Base-by-base conservation (phyloP, 495 filamentous ascomycete species). In the Choiromyces venosus region DNA sequence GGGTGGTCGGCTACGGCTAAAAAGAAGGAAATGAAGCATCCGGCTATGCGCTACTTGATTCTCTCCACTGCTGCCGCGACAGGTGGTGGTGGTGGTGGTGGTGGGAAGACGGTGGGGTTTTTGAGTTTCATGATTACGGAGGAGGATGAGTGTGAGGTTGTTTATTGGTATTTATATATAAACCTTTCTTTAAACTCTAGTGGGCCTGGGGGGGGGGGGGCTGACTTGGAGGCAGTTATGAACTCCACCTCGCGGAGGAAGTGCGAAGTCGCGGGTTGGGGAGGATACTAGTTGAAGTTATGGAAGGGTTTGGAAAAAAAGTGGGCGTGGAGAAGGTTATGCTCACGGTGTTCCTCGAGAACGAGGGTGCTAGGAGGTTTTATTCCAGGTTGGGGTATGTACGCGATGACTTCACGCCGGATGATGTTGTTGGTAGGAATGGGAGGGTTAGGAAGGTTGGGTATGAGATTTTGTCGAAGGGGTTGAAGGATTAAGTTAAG, bases 41-140 rank as follows among this genome's bases (percentile, higher is more conserved):
- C 83, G 2, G 87, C 87, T 70, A 84, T 88, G 84, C 84, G 85
- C 65, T 88, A 85, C 73, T 70, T 87, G 29, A 79, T 87, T 69
- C 37, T 88, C 56, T 82, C 83, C 66, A 25, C 29, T 61, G 3
- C 61, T 67, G 25, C 61, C 38, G 37, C 40, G 64, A 21, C 74
- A 61, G 8, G 42, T 46, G 18, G 61, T 35, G 19, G 40, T 37
- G 14, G 7, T 33, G 39, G 10, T 46, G 69, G 40, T 42, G 40
- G 40, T 5, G 68, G 38, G 33, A 65, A 66, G 7, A 73, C 85
- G 0, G 46, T 56, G 12, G 90, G 86, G 0, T 92, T 91, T 74
- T 74, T 88, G 25, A 90, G 88, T 1, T 91, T 91, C 79, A 90
- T 90, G 88, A 82, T 89, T 7, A 90, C 88, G 4, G 84, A 88